Evolutionary conservation across 1,284 basidiomycete genomes (phyloP), one percentile per base, ranked within the genome.

Genomic region (Quambalaria eucalypti): DNA sequence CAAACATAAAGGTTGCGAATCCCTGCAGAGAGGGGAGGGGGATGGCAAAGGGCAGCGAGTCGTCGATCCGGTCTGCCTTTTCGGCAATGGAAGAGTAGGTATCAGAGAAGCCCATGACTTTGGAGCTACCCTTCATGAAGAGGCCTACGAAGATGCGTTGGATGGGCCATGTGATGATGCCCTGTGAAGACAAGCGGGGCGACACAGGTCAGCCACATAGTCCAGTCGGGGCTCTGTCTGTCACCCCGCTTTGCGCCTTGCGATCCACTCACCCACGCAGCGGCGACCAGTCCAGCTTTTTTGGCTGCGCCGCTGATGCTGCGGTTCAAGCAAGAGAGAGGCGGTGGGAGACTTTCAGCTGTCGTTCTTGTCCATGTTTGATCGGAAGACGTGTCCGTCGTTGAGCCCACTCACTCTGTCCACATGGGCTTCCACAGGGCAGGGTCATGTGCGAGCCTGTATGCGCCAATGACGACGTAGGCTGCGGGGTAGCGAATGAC

Each of bases 391-490:
- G n/a, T n/a, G 9, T 36, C 9, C 31, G 9, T n/a, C 31, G 31
- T 9, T 36, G 9, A 33, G 31, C n/a, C 46, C 31, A 54, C 57
- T 50, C 65, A 68, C 25, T 66, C 62, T 4, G 50, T 42, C 73
- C 73, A 75, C 68, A 74, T 73, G 7, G 73, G 72, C 44, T 59
- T 51, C 66, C 66, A 74, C 2, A 75, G 55, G 6, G 54, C 25
- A 0, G 61, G 55, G 49, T 75, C 73, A 54, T 73, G 69, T 0
- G 54, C 46, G 0, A 75, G 56, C 9, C 73, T 65, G 48, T 74
- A 75, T 2, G 71, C 64, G 3, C 73, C 73, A 2, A 75, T 63
- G 25, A 73, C 12, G 31, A 64, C 65, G 56, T 74, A 74, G 16
- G 65, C 56, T 19, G 66, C 61, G 23, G 72, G 68, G 23, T 68